Base-by-base conservation (phyloP, 768 basidiomycete genomes). In the Glaciozyma martinii region DNA sequence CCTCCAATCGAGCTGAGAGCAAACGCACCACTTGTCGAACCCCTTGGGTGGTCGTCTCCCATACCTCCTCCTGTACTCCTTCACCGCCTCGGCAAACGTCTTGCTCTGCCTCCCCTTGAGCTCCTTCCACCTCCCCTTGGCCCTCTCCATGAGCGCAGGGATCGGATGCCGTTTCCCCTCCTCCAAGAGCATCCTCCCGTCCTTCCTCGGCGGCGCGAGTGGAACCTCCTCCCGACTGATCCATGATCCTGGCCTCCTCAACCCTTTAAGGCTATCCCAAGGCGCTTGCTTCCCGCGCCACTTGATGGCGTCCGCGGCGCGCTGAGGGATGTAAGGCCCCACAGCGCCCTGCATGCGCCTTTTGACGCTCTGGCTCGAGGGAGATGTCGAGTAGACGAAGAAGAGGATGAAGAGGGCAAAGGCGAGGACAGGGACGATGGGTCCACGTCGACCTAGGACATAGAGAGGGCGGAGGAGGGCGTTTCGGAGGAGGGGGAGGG, bases 41-140 rank as follows among this genome's bases (percentile, higher is more conserved):
- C 78, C 78, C 67, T 72, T 77, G 12, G 78, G 78, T 23, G 78
- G 78, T 23, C 62, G 60, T 15, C 78, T 63, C 21, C 75, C 76
- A 62, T 79, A 75, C 47, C 78, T 54, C 60, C 75, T 68, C 37
- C 64, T 71, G 65, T 79, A 79, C 66, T 78, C 78, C 30, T 16
- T 50, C 0, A 78, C 76, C 0, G 78, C 78, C 63, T 78, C 72
- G 12, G 60, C 70, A 6, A 78, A 68, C 12, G 74, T 77, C 42
- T 61, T 50, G 27, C 76, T 77, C 72, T 78, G 77, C 55, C 77
- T 56, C 6, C 59, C 68, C 27, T 76, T 72, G 33, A 77, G 62
- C 43, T 75, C 70, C 49, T 74, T 73, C 76, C 78, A 79, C 62
- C 74, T 62, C 52, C 72, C 68, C 67, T 76, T 77, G 1, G 76